These are phyloP conservation scores for Furcasterigmium furcatum DNA, from an alignment of 2,329 filamentous ascomycete species.

Conservation along the genomic window DNA sequence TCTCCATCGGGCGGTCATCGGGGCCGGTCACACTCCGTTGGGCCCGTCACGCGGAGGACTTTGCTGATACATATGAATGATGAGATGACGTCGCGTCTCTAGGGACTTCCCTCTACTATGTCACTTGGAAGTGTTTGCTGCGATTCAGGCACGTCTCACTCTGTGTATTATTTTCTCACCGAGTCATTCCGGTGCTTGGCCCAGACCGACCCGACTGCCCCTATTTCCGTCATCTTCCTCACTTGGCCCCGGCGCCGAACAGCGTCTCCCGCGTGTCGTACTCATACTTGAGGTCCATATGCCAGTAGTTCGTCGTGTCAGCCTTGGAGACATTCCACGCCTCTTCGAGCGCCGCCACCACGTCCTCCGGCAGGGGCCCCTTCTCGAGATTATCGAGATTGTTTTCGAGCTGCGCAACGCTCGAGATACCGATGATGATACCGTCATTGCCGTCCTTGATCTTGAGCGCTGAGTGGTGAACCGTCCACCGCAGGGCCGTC, in stretches of 20 bases:
- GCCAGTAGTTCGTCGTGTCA: constrained; percentile 51
- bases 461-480: constrained; percentile 64
- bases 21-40: background rate
- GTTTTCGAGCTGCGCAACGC: constrained; percentile 51
- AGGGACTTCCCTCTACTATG: no score
- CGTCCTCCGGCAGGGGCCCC: constrained; percentile 73
- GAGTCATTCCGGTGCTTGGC: no score
- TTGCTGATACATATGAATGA: no score
- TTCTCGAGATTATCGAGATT: constrained; percentile 59
- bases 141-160: no score
- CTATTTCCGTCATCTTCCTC: constrained; percentile 8
- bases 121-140: no score
- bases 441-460: constrained; percentile 53
- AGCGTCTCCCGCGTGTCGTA: constrained; percentile 62
- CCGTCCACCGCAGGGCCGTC: constrained; percentile 69
- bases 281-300: constrained; percentile 60
- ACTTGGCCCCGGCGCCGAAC: constrained; percentile 46
- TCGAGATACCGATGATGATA: constrained; percentile 58
- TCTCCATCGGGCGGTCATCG: background rate
- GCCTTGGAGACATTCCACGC: constrained; percentile 72
- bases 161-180: no score
- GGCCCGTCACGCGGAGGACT: no score
- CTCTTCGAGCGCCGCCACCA: constrained; percentile 71
- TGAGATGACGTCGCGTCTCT: no score
- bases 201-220: no score